Base-by-base conservation (phyloP, 139 green algal species). In the Yamagishiella unicocca region DNA sequence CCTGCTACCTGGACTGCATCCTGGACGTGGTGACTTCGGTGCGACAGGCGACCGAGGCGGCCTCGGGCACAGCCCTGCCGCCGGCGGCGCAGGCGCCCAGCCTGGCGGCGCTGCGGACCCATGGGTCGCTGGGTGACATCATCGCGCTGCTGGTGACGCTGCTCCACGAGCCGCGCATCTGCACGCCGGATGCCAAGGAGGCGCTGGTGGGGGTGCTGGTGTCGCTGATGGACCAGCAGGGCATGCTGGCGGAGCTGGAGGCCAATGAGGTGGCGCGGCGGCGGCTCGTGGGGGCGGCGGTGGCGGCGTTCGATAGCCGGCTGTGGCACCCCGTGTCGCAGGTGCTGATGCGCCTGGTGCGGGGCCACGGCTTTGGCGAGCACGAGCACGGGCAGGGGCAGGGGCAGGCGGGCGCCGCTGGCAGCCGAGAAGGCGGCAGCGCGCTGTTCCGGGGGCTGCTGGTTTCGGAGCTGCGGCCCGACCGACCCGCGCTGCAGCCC, bases 271-370 rank as follows among this genome's bases (percentile, higher is more conserved):
- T 66, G 17, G 93, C 89, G 33, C 70, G 75, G n/a, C 17, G 76
- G 38, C 31, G 67, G 53, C 87, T 98, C 84, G 71, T 96, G 55
- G 77, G 73, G 2, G 64, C 88, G 27, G 90, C 97, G 25, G 88
- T 98, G 55, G 54, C 76, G 17, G 80, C 77, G 0, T 98, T 98
- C 87, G 92, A 98, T 85, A 84, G 82, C 38, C 89, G 94, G 72
- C 92, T 96, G 81, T 98, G 95, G 95, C 94, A 97, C 70, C 93
- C 94, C 37, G 88, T 96, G 21, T 92, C 82, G 66, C 66, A 80
- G 66, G 31, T 83, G 71, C 89, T 96, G 58, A 84, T 93, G 29
- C 42, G 50, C 14, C 74, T 91, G 40, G 54, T 97, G 46, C 76
- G 89, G 35, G 53, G 89, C 19, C 53, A 81, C 45, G 93, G 87